Percentiles rank a stretch among this genome's conserved stretches.
Conservation (phyloP, 495 filamentous ascomycete species). For the Penicillium angulare region DNA sequence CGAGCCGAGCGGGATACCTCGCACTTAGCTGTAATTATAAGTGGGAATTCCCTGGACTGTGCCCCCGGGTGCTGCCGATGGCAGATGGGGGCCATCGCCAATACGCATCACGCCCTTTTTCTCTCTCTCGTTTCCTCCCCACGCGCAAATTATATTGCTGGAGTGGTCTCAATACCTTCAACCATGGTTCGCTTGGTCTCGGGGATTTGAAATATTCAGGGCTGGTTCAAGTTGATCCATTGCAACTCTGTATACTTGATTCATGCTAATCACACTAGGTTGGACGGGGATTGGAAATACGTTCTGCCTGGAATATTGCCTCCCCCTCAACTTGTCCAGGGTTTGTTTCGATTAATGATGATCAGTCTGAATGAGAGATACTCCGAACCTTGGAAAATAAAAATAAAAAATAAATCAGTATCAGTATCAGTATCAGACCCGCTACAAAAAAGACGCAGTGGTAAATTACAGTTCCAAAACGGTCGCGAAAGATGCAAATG, state of each 20-base stretch:
- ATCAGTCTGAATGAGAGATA: too few relatives aligned
- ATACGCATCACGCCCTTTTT: constrained; percentile 12
- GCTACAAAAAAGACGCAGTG: constrained; percentile 1
- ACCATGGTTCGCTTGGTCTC: constrained; percentile 20
- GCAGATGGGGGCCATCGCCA: constrained; percentile 2
- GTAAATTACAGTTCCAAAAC: constrained; percentile 4
- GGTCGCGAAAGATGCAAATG: constrained; percentile 13
- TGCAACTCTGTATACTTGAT: too few relatives aligned
- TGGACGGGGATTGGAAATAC: too few relatives aligned
- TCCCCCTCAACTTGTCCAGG: too few relatives aligned
- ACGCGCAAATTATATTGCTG: constrained; percentile 3
- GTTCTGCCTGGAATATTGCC: too few relatives aligned
- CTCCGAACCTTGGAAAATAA: not conserved
- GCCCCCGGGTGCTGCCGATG: constrained; percentile 18
- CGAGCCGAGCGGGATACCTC: not conserved
- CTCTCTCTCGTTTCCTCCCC: too few relatives aligned
- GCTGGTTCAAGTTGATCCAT: too few relatives aligned
- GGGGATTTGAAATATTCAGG: constrained; percentile 2
- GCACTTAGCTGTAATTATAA: not conserved
- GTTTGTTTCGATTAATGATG: too few relatives aligned
- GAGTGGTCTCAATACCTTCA: not conserved
- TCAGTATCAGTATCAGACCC: too few relatives aligned
- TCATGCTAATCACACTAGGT: too few relatives aligned
- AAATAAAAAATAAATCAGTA: not conserved
- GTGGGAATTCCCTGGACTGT: constrained; percentile 1